These are phyloP conservation scores for Colletotrichum shisoi DNA, from an alignment of 2,329 filamentous ascomycete genomes.

Conservation along the genomic window DNA sequence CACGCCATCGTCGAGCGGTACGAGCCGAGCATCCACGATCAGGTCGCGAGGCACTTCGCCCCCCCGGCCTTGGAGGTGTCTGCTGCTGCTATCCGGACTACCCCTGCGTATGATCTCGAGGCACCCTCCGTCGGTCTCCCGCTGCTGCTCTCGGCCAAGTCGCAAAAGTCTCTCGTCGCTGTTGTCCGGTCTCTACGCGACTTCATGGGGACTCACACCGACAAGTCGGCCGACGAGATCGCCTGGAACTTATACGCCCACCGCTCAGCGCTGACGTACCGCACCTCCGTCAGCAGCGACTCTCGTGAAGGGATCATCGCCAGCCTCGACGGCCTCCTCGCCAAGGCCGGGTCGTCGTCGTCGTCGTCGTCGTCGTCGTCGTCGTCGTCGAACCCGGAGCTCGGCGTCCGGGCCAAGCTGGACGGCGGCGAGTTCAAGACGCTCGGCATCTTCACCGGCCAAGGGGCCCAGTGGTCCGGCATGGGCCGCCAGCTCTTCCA, in stretches of 20 bases:
- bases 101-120: neutral
- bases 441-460: conserved; percentile 48
- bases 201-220: conserved; percentile 14
- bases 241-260: conserved; percentile 30
- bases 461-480: conserved; percentile 47
- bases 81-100: neutral
- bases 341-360: conserved; percentile 25
- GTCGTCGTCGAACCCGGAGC: conserved; percentile 27
- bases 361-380: conserved; percentile 20
- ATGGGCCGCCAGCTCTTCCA: conserved; percentile 47
- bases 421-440: conserved; percentile 36
- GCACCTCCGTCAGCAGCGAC: conserved; percentile 17
- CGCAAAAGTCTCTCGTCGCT: conserved; percentile 34
- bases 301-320: conserved; percentile 23
- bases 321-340: conserved; percentile 24
- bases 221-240: conserved; percentile 23
- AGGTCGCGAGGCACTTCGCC: conserved; percentile 29
- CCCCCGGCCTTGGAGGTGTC: conserved; percentile 11
- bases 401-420: conserved; percentile 35
- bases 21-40: conserved; percentile 31
- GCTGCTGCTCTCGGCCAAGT: conserved; percentile 35
- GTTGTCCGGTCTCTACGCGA: conserved; percentile 26
- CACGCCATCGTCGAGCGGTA: conserved; percentile 41
- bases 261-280: conserved; percentile 35
- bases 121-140: conserved; percentile 16